phyloP scores from a whole-genome alignment of 176 grass and related monocot genomes.

The Musa schizocarpa region DNA sequence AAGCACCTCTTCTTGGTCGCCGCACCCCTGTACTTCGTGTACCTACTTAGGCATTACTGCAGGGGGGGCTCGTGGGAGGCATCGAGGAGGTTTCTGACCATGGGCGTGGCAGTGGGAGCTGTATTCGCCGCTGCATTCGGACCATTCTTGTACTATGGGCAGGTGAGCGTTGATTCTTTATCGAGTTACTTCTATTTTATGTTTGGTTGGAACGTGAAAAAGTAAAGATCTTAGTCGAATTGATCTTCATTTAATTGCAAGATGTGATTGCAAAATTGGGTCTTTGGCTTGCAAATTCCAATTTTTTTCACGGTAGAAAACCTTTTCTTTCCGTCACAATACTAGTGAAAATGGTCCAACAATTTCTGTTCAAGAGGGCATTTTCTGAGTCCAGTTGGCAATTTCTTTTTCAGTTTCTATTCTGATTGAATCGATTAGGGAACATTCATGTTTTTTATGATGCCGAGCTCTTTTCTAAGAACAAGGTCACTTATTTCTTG shows the following conservation, averaged over 20 bases:
- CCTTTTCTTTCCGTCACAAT: background rate
- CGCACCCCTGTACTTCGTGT: conserved; percentile 66
- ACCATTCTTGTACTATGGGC: conserved; percentile 73
- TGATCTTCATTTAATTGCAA: too few species aligned
- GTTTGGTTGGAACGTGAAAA: background rate
- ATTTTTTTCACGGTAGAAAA: background rate
- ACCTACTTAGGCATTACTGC: conserved; percentile 78
- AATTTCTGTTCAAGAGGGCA: too few species aligned
- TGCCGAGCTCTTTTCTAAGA: background rate
- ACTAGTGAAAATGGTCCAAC: too few species aligned
- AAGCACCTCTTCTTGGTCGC: conserved; percentile 89
- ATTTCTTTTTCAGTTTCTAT: background rate
- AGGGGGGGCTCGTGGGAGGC: conserved; percentile 44
- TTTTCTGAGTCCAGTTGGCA: background rate
- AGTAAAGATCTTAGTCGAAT: background rate
- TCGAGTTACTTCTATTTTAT: background rate
- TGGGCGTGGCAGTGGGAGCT: conserved; percentile 45
- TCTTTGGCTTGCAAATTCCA: background rate
- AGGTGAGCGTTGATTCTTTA: conserved; percentile 33
- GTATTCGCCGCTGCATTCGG: conserved; percentile 57
- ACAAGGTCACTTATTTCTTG: background rate
- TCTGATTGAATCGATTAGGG: background rate
- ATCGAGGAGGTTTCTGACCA: conserved; percentile 36
- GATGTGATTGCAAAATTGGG: background rate
- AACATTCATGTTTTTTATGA: background rate